Evolutionary conservation across 2,329 filamentous ascomycete genomes (phyloP).

Genomic region (Daldinia sp.): DNA sequence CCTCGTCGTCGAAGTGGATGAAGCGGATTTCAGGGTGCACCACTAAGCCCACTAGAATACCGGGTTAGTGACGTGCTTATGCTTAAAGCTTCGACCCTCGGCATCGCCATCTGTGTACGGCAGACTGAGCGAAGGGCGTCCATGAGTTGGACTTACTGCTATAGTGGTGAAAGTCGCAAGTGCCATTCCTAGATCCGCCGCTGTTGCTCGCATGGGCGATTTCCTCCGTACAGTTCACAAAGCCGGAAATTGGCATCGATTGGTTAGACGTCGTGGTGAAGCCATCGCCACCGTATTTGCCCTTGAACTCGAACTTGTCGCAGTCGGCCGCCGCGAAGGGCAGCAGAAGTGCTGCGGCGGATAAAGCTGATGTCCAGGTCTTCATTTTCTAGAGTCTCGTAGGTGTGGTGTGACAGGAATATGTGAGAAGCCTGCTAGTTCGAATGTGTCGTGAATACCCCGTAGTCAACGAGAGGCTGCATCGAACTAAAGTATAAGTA

Average conservation of each 20-base stretch:
- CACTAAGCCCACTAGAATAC: constrained; percentile 10
- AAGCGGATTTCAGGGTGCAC: constrained; percentile 5
- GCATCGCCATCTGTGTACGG: too few relatives aligned
- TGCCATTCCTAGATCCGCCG: neutral
- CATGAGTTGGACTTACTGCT: neutral
- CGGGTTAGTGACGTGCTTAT: neutral
- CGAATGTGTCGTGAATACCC: neutral
- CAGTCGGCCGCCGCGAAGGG: constrained; percentile 15
- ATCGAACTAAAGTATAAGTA: neutral
- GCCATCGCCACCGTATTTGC: neutral
- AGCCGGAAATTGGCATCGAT: neutral
- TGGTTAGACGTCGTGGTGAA: neutral
- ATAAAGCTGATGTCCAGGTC: neutral
- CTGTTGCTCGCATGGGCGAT: neutral
- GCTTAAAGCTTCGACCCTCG: neutral
- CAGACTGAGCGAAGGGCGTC: neutral
- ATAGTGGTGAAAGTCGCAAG: neutral
- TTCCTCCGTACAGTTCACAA: constrained; percentile 5
- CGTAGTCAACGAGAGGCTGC: neutral
- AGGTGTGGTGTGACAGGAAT: neutral
- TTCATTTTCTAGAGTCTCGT: constrained; percentile 8
- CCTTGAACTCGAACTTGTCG: constrained; percentile 15
- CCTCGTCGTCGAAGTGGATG: neutral
- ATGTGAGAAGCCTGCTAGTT: neutral
- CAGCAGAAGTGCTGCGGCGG: neutral